Evolutionary conservation across 495 filamentous ascomycete species (phyloP), one percentile per base, ranked within the genome.

Genomic region (Neurospora sublineolata): DNA sequence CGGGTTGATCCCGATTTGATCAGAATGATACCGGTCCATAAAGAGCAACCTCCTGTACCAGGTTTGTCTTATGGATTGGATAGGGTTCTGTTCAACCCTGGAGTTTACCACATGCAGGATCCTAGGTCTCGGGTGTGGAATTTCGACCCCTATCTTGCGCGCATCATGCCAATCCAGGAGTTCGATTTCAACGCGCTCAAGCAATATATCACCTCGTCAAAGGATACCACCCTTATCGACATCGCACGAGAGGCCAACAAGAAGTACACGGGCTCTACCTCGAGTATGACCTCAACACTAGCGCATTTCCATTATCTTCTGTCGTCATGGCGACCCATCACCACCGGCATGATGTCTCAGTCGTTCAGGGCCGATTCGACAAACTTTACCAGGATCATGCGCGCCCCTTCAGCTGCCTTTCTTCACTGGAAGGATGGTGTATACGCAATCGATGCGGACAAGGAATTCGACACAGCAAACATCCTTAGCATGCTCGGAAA

Each of bases 361-460:
- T 75, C 80, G 1, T 95, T 97, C 76, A 80, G 83, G 0, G 84
- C 87, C 0, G 84, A 87, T 9, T 79, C 85, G 36, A 74, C 79
- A n/a, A 84, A 82, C 2, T 97, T 94, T 79, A 97, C 93, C 7
- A 82, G 83, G 18, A 83, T 97, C 44, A 84, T 88, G 72, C 87
- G 89, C 70, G 86, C 86, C 1, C 93, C 95, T 1, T 85, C 88
- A 16, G 92, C 94, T 18, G 89, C 94, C 75, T 97, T 98, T 76
- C 82, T 98, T 33, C 89, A 92, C 58, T 94, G 89, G 80, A 94
- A 91, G 75, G 86, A 94, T 79, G 94, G 92, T 4, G 84, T 86
- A 1, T 97, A 98, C 78, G 94, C 96, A n/a, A 97, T 99, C 73
- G 95, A 99, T 81, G 92, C 94, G 0, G 95, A 98, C 80, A 99